Evolutionary conservation across 805 yeast species (phyloP).

Genomic region (Teunomyces lycoperdinae): DNA sequence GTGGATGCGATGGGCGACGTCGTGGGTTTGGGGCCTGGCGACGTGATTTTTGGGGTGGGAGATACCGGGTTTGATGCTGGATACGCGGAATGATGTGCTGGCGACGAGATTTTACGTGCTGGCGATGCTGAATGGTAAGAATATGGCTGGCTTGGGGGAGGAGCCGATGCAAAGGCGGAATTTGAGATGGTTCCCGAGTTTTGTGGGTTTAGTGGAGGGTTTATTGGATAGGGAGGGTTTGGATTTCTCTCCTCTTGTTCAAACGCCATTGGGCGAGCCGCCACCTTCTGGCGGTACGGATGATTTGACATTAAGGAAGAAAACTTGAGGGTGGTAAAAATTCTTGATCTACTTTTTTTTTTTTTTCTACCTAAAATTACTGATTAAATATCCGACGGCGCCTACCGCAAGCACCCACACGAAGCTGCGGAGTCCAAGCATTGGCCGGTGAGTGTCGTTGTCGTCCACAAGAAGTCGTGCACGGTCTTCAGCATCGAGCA

Average conservation of each 20-base stretch:
- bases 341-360: not conserved
- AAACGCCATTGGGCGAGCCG: conserved; percentile 6
- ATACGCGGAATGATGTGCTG: too few relatives aligned
- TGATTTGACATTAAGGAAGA: conserved; percentile 8
- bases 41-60: too few relatives aligned
- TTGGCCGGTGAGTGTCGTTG: conserved; percentile 7
- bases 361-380: conserved; percentile 20
- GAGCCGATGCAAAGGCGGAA: too few relatives aligned
- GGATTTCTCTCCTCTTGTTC: not conserved
- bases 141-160: too few relatives aligned
- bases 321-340: not conserved
- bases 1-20: too few relatives aligned
- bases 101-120: too few relatives aligned
- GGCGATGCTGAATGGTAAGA: too few relatives aligned
- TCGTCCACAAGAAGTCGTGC: conserved; percentile 35
- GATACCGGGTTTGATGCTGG: too few relatives aligned
- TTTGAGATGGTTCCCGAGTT: not conserved
- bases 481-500: conserved; percentile 66
- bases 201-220: too few relatives aligned
- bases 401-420: conserved; percentile 23
- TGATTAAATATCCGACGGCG: conserved; percentile 21
- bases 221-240: too few relatives aligned
- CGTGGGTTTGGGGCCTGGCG: too few relatives aligned
- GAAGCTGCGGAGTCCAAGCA: not conserved
- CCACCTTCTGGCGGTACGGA: conserved; percentile 27